Evolutionary conservation across 257 asterid species (phyloP).

Genomic region (Plantago major): DNA sequence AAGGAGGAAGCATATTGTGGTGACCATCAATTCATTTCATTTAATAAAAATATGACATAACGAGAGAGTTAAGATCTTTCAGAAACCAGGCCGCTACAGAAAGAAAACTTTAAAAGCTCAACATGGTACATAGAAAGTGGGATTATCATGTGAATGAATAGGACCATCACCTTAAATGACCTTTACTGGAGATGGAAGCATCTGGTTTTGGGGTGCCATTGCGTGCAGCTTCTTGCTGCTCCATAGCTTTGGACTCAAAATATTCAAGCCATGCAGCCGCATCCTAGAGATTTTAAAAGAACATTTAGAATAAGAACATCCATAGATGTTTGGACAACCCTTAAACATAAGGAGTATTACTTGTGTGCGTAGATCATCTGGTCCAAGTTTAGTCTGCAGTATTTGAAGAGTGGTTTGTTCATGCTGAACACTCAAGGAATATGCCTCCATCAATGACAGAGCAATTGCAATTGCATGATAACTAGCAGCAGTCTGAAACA

Average conservation of each 20-base stretch:
- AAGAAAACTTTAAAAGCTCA: too few relatives aligned
- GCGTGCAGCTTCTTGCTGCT: constrained; percentile 88
- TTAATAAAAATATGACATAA: too few relatives aligned
- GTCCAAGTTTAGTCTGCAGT: constrained; percentile 42
- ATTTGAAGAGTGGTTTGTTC: constrained; percentile 48
- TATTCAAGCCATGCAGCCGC: constrained; percentile 94
- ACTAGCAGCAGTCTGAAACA: constrained; percentile 44
- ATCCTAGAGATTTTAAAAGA: constrained; percentile 43
- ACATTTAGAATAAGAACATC: constrained; percentile 23
- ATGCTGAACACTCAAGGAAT: constrained; percentile 46
- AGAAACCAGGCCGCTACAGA: too few relatives aligned
- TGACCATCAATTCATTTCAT: too few relatives aligned
- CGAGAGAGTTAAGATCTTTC: too few relatives aligned
- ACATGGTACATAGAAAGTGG: background rate
- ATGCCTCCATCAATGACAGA: constrained; percentile 51
- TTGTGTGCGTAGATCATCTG: constrained; percentile 47
- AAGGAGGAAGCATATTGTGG: too few relatives aligned
- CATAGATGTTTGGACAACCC: background rate
- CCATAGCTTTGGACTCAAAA: constrained; percentile 81
- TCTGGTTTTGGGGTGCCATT: constrained; percentile 83
- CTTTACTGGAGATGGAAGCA: constrained; percentile 87
- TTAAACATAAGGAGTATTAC: constrained; percentile 23
- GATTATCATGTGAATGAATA: constrained; percentile 8
- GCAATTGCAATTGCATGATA: constrained; percentile 52
- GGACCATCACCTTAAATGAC: constrained; percentile 60